These are phyloP conservation scores for Musa schizocarpa DNA, from an alignment of 176 grass and related monocot genomes.

Conservation along the genomic window DNA sequence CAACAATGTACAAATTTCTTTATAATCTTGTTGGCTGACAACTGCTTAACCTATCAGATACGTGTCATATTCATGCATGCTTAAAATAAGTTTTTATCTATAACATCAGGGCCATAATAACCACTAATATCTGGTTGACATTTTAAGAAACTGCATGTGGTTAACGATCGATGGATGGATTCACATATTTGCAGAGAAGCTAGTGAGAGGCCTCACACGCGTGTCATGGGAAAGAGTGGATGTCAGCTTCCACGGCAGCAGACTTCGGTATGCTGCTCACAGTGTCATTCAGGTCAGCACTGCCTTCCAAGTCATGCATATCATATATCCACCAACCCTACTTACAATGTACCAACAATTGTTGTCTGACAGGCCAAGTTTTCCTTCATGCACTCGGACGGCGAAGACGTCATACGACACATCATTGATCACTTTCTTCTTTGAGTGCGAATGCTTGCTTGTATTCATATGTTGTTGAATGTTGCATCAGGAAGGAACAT, in stretches of 20 bases:
- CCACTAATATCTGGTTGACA: no score
- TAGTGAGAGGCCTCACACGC: constrained; percentile 60
- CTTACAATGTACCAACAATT: neutral
- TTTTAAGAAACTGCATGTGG: neutral
- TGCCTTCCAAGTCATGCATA: neutral
- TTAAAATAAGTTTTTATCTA: no score
- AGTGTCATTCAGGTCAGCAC: constrained; percentile 68
- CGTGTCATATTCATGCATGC: no score
- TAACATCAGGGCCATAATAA: no score
- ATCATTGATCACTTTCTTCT: constrained; percentile 3
- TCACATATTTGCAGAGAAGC: constrained; percentile 46
- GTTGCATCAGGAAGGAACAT: no score
- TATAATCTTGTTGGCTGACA: no score
- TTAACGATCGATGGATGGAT: constrained; percentile 7
- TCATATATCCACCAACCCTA: neutral
- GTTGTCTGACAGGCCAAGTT: neutral
- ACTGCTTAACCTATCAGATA: no score
- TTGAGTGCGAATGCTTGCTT: neutral
- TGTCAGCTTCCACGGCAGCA: constrained; percentile 81
- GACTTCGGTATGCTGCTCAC: constrained; percentile 72
- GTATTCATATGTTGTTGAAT: no score
- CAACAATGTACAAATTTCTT: no score
- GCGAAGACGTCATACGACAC: neutral
- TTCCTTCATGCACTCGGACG: neutral
- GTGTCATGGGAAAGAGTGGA: constrained; percentile 93